A percentile compares a stretch with the other conserved stretches of the same genome.
These are phyloP conservation scores for Podospora comata DNA, from an alignment of 495 filamentous ascomycete species.

Conservation along the genomic window DNA sequence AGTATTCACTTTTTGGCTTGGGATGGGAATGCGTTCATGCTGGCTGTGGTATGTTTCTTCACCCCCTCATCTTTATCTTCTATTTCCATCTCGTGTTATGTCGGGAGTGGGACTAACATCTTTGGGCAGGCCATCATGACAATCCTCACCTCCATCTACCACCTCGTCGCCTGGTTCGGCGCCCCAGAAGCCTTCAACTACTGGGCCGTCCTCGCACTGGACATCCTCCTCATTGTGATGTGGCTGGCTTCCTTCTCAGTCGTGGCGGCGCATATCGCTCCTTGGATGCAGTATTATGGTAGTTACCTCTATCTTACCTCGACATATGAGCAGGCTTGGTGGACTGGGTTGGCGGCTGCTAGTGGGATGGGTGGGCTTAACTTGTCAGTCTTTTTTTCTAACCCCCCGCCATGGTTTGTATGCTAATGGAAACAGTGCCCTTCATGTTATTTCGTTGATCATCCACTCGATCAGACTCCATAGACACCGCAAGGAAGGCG, in stretches of 20 bases:
- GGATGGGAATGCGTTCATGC: constrained; percentile 32
- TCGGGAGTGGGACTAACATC: not conserved
- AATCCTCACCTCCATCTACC: constrained; percentile 41
- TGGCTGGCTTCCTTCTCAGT: constrained; percentile 47
- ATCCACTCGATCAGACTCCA: constrained; percentile 41
- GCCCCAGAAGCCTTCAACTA: constrained; percentile 44
- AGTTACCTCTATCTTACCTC: constrained; percentile 17
- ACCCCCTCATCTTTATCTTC: not conserved
- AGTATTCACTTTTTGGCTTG: constrained; percentile 41
- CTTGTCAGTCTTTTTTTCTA: constrained; percentile 36
- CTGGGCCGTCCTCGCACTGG: constrained; percentile 47
- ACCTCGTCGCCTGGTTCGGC: constrained; percentile 34
- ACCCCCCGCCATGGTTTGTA: not conserved
- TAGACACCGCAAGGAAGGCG: constrained; percentile 45
- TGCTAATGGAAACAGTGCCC: constrained; percentile 28
- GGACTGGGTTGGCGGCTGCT: constrained; percentile 14
- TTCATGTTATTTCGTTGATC: constrained; percentile 39
- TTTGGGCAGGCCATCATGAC: constrained; percentile 37
- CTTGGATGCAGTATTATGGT: constrained; percentile 20
- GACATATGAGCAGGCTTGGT: constrained; percentile 24
- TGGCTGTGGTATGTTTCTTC: constrained; percentile 41
- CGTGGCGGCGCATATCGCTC: constrained; percentile 37
- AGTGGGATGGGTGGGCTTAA: constrained; percentile 38
- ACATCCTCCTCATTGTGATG: constrained; percentile 45
- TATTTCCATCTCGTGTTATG: not conserved